These are phyloP conservation scores for Epichloe amarillans DNA, from an alignment of 2,329 filamentous ascomycete species.

Conservation along the genomic window DNA sequence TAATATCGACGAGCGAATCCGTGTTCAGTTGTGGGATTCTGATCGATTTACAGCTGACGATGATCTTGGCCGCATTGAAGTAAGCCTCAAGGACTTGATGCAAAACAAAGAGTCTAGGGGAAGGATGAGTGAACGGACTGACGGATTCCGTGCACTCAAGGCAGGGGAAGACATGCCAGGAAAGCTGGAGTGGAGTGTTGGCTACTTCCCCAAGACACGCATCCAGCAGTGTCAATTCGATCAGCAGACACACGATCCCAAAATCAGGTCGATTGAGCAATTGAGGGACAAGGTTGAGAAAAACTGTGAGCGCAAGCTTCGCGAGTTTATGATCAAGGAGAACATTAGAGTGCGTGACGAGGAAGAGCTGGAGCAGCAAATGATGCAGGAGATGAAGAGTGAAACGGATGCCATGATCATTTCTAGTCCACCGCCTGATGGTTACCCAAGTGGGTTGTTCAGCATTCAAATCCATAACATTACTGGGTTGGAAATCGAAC, in stretches of 20 bases:
- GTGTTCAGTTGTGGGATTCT: constrained; percentile 63
- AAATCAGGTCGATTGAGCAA: constrained; percentile 43
- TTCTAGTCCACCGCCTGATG: constrained; percentile 48
- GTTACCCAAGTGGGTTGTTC: constrained; percentile 52
- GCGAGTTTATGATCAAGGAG: constrained; percentile 40
- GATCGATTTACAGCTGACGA: constrained; percentile 61
- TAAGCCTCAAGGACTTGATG: constrained; percentile 55
- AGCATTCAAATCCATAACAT: constrained; percentile 63
- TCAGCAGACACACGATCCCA: constrained; percentile 44
- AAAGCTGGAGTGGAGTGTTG: constrained; percentile 54
- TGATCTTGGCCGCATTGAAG: constrained; percentile 58
- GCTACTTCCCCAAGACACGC: constrained; percentile 55
- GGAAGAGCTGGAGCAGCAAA: constrained; percentile 54
- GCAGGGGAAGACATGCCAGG: constrained; percentile 56
- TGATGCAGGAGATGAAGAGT: constrained; percentile 49
- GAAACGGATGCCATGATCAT: constrained; percentile 52
- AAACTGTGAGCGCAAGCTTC: constrained; percentile 46
- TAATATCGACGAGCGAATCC: constrained; percentile 56
- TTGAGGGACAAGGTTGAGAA: constrained; percentile 43
- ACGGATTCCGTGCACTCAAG: constrained; percentile 53
- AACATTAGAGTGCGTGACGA: constrained; percentile 39
- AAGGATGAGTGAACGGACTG: constrained; percentile 47
- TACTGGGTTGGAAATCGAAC: constrained; percentile 50
- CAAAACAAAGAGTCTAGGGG: constrained; percentile 43
- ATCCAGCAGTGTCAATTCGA: constrained; percentile 49